Conservation (phyloP, 345 rosid genomes). For the Physaria fendleri region DNA sequence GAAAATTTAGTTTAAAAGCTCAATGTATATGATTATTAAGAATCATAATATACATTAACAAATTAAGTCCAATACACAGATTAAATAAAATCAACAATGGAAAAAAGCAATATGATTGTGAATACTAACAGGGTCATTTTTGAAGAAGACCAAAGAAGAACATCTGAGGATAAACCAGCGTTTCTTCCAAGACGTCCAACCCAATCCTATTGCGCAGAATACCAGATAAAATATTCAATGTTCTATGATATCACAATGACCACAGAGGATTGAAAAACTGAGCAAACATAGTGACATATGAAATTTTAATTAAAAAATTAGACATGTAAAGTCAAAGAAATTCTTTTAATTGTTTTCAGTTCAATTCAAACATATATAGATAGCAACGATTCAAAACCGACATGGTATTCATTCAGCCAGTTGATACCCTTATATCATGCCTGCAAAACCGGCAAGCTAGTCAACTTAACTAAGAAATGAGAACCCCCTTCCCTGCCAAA, state of each 20-base stretch:
- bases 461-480: not conserved
- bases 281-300: slow-evolving; percentile 1
- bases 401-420: no score
- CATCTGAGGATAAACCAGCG: slow-evolving; percentile 99
- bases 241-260: not conserved
- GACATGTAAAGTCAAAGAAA: not conserved
- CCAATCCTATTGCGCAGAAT: slow-evolving; percentile 59
- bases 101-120: not conserved
- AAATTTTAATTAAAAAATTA: not conserved
- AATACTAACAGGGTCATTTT: slow-evolving; percentile 91
- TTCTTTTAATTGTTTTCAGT: not conserved
- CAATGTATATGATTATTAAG: slow-evolving; percentile 8
- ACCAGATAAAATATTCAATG: not conserved
- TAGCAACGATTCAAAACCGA: not conserved
- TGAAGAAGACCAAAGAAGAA: slow-evolving; percentile 95
- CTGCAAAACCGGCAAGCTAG: no score
- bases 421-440: not conserved
- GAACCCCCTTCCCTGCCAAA: not conserved
- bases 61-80: not conserved
- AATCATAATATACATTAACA: not conserved
- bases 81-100: not conserved
- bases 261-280: not conserved
- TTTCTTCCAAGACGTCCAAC: slow-evolving; percentile 99
- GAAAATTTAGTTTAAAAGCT: slow-evolving; percentile 12
- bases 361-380: not conserved